These are phyloP conservation scores for Populus hybrid DNA, from an alignment of 441 rosid genomes.

Conservation along the genomic window DNA sequence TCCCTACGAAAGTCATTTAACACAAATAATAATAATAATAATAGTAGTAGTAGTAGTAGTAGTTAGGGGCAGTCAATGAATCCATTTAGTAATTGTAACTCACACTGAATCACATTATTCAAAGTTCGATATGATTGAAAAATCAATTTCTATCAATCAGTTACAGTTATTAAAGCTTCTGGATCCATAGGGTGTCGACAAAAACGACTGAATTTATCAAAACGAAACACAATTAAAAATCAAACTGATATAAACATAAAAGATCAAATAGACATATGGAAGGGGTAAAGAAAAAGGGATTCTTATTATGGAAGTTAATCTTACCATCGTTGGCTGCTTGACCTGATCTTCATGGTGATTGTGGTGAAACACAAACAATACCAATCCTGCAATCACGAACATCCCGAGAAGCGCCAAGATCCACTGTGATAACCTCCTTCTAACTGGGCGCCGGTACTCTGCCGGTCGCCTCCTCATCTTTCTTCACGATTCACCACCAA, in stretches of 20 bases:
- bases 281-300: not conserved
- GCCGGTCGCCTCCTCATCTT: constrained; percentile 93
- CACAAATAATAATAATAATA: too few species aligned
- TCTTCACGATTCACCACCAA: constrained; percentile 41
- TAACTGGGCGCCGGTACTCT: constrained; percentile 92
- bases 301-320: not conserved
- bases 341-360: constrained; percentile 72
- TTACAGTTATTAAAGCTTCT: not conserved
- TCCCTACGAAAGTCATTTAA: too few species aligned
- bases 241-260: not conserved
- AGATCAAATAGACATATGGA: not conserved
- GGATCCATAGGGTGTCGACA: constrained; percentile 16
- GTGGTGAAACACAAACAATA: constrained; percentile 81
- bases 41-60: too few species aligned
- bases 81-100: not conserved
- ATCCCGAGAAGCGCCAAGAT: constrained; percentile 74
- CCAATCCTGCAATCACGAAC: constrained; percentile 67
- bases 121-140: not conserved
- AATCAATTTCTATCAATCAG: constrained; percentile 2
- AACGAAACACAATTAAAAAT: not conserved
- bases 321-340: constrained; percentile 44
- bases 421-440: constrained; percentile 81
- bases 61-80: not conserved
- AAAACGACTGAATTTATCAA: not conserved
- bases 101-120: not conserved